These are phyloP conservation scores for Calonectria naviculata DNA, from an alignment of 2,329 filamentous ascomycete species.

Conservation along the genomic window DNA sequence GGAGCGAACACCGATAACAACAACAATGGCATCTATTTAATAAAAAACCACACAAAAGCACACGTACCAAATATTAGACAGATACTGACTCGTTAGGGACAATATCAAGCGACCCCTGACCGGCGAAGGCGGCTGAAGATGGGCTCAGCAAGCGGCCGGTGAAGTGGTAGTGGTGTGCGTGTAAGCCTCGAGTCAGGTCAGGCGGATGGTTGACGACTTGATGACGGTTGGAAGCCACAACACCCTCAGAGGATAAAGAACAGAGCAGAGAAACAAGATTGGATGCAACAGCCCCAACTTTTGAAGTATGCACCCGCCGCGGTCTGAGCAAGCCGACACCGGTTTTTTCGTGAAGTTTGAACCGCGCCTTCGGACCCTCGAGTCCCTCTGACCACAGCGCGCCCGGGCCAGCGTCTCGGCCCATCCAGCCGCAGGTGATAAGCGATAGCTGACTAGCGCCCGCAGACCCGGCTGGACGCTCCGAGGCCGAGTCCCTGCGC, in stretches of 20 bases:
- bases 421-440: not conserved
- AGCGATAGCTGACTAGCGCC: not conserved
- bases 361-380: not conserved
- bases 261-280: not conserved
- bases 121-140: conserved; percentile 8
- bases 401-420: not conserved
- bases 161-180: not conserved
- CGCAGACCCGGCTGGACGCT: conserved; percentile 8
- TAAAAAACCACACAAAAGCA: not conserved
- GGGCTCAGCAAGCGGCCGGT: not conserved
- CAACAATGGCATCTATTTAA: not conserved
- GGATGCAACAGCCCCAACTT: not conserved
- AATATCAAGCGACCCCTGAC: conserved; percentile 12
- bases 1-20: not conserved
- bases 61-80: not conserved
- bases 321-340: not conserved
- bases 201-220: not conserved
- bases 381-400: not conserved
- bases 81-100: not conserved
- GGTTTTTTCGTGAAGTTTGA: conserved; percentile 1
- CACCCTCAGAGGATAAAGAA: not conserved
- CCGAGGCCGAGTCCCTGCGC: not conserved
- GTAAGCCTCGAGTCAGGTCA: conserved; percentile 1
- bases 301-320: not conserved
- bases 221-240: not conserved